Base-by-base conservation (phyloP, 257 asterid genomes). In the Echites panduratus region DNA sequence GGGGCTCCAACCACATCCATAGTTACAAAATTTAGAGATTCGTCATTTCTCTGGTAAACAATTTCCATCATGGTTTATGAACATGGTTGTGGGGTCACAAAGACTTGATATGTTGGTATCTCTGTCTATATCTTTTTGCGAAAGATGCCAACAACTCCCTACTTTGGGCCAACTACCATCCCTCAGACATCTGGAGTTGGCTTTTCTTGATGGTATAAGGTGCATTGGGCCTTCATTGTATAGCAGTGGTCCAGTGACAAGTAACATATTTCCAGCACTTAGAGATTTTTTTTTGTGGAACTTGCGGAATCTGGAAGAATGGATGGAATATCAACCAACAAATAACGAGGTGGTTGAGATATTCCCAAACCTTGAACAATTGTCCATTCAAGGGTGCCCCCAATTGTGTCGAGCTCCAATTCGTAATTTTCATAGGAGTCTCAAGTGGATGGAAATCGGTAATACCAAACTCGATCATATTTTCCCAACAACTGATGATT, bases 1-100 rank as follows among this genome's bases (percentile, higher is more conserved):
- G 43, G 84, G 86, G 14, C 86, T 82, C 7, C 77, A 77, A 12
- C 77, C 86, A 52, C 80, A 71, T 44, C 74, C 73, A 27, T 63
- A 80, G 65, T 32, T 83, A 58, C 67, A 72, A 12, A 40, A 65
- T 20, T 67, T 83, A 29, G 35, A 20, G 1, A 26, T 82, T 26
- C 0, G 1, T 3, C 57, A 41, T 32, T 82, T 53, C 35, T 59
- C 14, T 26, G 81, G 82, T 32, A 40, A 8, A 6, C 61, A 38
- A 26, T 74, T 83, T 24, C 77, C 87, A 6, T 16, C 16, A 10
- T 80, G 87, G 87, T 70, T 74, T 16, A 59, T 64, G 79, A 74
- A 53, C 2, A 71, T 54, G 79, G 61, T 17, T 9, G 73, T 5
- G 40, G 9, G 9, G 4, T 65, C 43, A 32, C 1, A 7, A 44